Evolutionary conservation across 176 grass and related monocot genomes (phyloP).

Genomic region (Lolium perenne): DNA sequence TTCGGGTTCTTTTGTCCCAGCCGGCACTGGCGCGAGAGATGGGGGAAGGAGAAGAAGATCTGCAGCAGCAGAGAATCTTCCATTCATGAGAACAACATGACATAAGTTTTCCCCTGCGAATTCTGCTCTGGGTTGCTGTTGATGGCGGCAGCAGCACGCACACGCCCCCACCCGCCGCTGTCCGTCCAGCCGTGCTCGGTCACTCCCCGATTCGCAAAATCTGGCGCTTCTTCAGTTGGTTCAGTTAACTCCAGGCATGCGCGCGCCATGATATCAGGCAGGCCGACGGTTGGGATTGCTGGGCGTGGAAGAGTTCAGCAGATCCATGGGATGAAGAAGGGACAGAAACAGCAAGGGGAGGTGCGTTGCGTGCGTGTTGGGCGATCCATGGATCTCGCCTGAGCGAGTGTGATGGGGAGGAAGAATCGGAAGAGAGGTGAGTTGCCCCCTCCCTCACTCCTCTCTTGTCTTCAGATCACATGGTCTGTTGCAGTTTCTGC

Average conservation of each 20-base stretch:
- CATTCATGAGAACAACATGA: constrained; percentile 53
- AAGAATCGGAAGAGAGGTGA: constrained; percentile 24
- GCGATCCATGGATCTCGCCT: neutral
- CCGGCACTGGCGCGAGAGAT: neutral
- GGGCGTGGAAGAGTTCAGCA: neutral
- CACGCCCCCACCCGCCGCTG: neutral
- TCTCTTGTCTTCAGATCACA: neutral
- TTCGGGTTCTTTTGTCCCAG: constrained; percentile 49
- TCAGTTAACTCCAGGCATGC: neutral
- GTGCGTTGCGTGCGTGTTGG: neutral
- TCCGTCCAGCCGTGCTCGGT: neutral
- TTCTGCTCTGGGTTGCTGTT: neutral
- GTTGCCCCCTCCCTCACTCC: too few species aligned
- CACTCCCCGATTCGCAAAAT: neutral
- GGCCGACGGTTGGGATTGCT: neutral
- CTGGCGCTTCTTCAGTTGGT: neutral
- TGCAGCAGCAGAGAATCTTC: constrained; percentile 44
- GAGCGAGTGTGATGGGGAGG: neutral
- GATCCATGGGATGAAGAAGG: neutral
- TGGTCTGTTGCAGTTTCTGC: constrained; percentile 40
- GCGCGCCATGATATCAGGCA: neutral
- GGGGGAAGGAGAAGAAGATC: neutral
- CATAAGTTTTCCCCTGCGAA: neutral
- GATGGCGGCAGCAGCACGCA: neutral
- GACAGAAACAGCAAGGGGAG: neutral